phyloP scores from a whole-genome alignment of 2,329 filamentous ascomycete genomes.

The Venturia aucupariae region DNA sequence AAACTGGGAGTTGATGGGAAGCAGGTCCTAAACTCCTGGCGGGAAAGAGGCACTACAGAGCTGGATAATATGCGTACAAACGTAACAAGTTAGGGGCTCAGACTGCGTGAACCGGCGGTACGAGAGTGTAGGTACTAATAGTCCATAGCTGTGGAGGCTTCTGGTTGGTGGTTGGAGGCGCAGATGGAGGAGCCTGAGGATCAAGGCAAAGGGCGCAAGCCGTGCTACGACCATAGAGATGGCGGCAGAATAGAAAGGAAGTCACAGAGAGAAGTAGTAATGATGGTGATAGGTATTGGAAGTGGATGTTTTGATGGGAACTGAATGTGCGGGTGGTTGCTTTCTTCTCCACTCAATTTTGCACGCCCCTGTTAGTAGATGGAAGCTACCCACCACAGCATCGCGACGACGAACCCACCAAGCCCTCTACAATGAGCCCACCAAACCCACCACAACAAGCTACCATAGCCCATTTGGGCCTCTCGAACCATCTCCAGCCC shows the following conservation, averaged over 20 bases:
- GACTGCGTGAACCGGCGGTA: not conserved
- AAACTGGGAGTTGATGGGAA: not conserved
- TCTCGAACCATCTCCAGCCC: not conserved
- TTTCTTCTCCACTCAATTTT: not conserved
- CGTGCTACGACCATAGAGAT: not conserved
- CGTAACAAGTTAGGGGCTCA: not conserved
- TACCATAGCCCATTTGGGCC: not conserved
- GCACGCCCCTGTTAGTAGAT: not conserved
- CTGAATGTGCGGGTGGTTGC: not conserved
- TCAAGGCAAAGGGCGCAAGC: not conserved
- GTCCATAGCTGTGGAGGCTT: too few species aligned
- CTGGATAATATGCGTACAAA: not conserved
- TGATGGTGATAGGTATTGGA: not conserved
- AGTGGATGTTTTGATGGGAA: not conserved
- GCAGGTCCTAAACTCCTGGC: too few species aligned
- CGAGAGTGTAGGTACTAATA: not conserved
- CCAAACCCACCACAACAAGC: not conserved
- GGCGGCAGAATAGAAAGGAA: not conserved
- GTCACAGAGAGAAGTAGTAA: not conserved
- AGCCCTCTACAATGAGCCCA: too few species aligned
- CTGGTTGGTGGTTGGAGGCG: not conserved
- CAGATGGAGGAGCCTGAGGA: not conserved
- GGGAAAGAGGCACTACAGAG: not conserved
- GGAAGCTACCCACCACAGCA: not conserved
- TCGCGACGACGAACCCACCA: not conserved